A percentile compares a stretch with the other conserved stretches of the same genome.
Conservation (phyloP, 371 early-diverging fungal species). For the Funneliformis caledonium region DNA sequence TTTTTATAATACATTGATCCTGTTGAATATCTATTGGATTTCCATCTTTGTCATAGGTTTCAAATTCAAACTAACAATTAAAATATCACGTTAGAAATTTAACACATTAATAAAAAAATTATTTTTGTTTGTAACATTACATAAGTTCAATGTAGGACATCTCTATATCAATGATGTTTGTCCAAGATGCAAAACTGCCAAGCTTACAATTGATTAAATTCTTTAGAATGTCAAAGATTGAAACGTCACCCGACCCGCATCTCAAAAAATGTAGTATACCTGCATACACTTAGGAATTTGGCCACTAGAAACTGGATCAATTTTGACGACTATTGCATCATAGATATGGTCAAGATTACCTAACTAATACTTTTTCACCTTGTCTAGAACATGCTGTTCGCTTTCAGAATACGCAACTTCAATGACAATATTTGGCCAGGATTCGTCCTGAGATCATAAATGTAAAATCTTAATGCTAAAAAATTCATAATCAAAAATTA, state of each 20-base stretch:
- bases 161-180: background rate
- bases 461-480: background rate
- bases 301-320: slow-evolving; percentile 22
- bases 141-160: slow-evolving; percentile 19
- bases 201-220: slow-evolving; percentile 28
- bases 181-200: slow-evolving; percentile 30
- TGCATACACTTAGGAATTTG: slow-evolving; percentile 24
- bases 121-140: slow-evolving; percentile 27
- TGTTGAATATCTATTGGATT: too few relatives aligned
- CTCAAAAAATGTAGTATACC: slow-evolving; percentile 14
- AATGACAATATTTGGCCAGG: slow-evolving; percentile 32
- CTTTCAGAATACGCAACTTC: slow-evolving; percentile 29
- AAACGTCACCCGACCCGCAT: slow-evolving; percentile 18
- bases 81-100: too few relatives aligned
- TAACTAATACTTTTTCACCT: slow-evolving; percentile 18
- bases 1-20: too few relatives aligned
- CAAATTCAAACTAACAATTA: too few relatives aligned
- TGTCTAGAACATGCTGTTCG: background rate
- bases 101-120: slow-evolving; percentile 27
- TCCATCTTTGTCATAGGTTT: too few relatives aligned
- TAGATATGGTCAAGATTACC: slow-evolving; percentile 1
- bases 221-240: slow-evolving; percentile 26
- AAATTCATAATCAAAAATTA: background rate
- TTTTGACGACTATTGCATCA: slow-evolving; percentile 30
- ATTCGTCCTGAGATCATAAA: slow-evolving; percentile 23